Evolutionary conservation across 805 yeast species (phyloP), one percentile per base, ranked within the genome.

Genomic region (Kuraishia borneana): DNA sequence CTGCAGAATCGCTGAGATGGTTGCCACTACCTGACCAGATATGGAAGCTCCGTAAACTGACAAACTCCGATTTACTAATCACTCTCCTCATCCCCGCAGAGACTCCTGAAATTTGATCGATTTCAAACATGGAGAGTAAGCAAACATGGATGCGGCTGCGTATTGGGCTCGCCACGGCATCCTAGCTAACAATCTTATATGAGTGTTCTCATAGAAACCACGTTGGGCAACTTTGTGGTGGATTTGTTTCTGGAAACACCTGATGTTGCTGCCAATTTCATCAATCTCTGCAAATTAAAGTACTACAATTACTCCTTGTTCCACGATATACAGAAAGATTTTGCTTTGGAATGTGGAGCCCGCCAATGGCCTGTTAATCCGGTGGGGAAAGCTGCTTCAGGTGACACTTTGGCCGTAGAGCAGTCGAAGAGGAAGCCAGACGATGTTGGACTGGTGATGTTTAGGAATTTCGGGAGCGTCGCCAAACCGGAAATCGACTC

Each of bases 221-320:
- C 4, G 12, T 5, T 18, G 26, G 34, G 34, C 8, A 26, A 32
- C n/a, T 7, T 32, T 9, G 34, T 32, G 3, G 17, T 32, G 18
- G 34, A 32, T 21, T 30, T 32, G 12, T 25, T 17, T 19, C 5
- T 14, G 6, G 21, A 32, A 7, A 21, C 34, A 4, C 22, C 17
- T 10, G 26, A 31, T n/a, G 64, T 63, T 26, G 51, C 66, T 21
- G 49, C 45, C 35, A 70, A 70, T 44, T 76, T 76, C 46, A 37
- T 76, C 26, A 68, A 72, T 42, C 58, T 75, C 9, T 73, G 82
- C 54, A 60, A 67, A 44, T 42, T 58, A 26, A 63, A 68, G 36
- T 69, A 66, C 51, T 76, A 60, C 53, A 64, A 72, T 31, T 69
- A 66, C 43, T 51, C 66, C 13, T 74, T 76, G 5, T 64, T 76